These are phyloP conservation scores for Aspergillus fijiensis DNA, from an alignment of 2,329 filamentous ascomycete genomes.

Conservation along the genomic window DNA sequence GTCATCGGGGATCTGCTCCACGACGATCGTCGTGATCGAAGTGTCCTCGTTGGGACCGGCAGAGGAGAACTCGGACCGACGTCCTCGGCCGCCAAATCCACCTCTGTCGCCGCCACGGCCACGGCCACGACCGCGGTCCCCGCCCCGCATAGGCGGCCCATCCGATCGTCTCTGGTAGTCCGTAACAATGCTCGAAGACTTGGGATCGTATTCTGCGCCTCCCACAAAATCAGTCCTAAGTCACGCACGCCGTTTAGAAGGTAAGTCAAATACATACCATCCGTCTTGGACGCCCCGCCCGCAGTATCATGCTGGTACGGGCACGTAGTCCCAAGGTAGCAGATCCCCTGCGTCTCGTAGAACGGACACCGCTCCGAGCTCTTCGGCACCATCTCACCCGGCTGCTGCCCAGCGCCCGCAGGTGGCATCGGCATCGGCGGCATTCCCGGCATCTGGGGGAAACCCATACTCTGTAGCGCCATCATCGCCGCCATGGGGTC, in stretches of 20 bases:
- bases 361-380: constrained; percentile 52
- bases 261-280: constrained; percentile 29
- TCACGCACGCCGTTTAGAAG: background rate
- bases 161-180: constrained; percentile 30
- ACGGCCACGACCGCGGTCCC: constrained; percentile 38
- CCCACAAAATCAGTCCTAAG: background rate
- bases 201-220: constrained; percentile 54
- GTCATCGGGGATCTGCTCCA: constrained; percentile 62
- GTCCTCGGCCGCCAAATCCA: constrained; percentile 39
- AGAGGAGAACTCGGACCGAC: constrained; percentile 55
- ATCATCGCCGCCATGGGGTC: constrained; percentile 57
- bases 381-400: constrained; percentile 32
- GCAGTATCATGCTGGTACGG: constrained; percentile 57
- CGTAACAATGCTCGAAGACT: constrained; percentile 46
- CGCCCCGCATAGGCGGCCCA: constrained; percentile 22
- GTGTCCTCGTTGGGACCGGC: constrained; percentile 53
- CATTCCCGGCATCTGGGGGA: constrained; percentile 51
- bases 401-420: constrained; percentile 26
- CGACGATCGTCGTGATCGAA: constrained; percentile 57
- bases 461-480: constrained; percentile 54
- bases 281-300: constrained; percentile 38
- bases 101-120: constrained; percentile 47
- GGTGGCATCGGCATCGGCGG: constrained; percentile 43
- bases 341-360: constrained; percentile 61
- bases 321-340: constrained; percentile 56